These are phyloP conservation scores for Excoecaria agallocha DNA, from an alignment of 345 rosid genomes.

Conservation along the genomic window DNA sequence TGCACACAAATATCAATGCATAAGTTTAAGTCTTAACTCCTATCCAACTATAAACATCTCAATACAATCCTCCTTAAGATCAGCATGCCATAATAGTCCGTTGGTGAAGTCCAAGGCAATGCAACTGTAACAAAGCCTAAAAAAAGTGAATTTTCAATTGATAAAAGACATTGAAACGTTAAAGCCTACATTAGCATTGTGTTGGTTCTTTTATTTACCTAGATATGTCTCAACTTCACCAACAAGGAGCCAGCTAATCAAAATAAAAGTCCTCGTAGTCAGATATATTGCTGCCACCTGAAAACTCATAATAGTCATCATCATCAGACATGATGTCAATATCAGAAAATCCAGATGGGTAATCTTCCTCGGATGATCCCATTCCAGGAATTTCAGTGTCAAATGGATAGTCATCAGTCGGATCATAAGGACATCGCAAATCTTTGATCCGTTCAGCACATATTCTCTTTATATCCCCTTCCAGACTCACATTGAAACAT, in stretches of 20 bases:
- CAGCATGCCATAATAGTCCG: no score
- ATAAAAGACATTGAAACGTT: no score
- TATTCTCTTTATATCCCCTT: constrained; percentile 42
- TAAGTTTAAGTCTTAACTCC: background rate
- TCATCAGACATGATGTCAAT: constrained; percentile 40
- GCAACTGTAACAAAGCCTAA: background rate
- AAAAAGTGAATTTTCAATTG: no score
- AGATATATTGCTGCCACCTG: constrained; percentile 28
- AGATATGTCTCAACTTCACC: background rate
- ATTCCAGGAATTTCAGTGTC: constrained; percentile 13
- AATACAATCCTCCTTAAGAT: background rate
- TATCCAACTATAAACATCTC: background rate
- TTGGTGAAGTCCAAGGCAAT: background rate
- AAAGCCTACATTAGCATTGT: background rate
- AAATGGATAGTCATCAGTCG: constrained; percentile 44
- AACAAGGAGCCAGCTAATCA: background rate
- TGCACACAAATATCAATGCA: background rate
- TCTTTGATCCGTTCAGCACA: constrained; percentile 46
- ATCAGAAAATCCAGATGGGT: constrained; percentile 39
- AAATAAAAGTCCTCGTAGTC: constrained; percentile 13
- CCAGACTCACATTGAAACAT: constrained; percentile 49
- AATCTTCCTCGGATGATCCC: constrained; percentile 31
- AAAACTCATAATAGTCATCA: constrained; percentile 33
- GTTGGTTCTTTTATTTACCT: background rate
- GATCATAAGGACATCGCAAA: constrained; percentile 48